phyloP scores from a whole-genome alignment of 1,284 basidiomycete genomes.

The Schizophyllum commune region DNA sequence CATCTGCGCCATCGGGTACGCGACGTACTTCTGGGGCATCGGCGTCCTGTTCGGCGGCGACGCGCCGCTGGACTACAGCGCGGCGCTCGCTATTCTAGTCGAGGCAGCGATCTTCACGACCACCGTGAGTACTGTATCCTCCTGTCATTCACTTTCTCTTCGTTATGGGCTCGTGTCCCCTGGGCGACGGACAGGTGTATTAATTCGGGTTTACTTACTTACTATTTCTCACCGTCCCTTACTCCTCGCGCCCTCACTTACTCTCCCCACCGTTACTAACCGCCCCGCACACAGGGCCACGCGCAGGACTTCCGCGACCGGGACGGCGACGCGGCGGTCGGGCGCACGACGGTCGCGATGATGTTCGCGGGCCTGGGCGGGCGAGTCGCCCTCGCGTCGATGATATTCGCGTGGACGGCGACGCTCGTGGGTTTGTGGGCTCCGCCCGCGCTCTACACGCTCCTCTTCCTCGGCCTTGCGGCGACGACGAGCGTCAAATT shows the following conservation, averaged over 20 bases:
- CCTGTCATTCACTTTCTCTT: too few relatives aligned
- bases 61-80: not conserved
- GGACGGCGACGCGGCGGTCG: constrained; percentile 20
- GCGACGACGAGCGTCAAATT: constrained; percentile 8
- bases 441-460: constrained; percentile 8
- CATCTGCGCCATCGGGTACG: constrained; percentile 24
- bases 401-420: not conserved
- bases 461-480: constrained; percentile 6
- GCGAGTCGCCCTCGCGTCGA: constrained; percentile 5
- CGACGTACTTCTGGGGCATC: constrained; percentile 25
- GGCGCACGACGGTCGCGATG: constrained; percentile 11
- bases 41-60: constrained; percentile 22
- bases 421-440: not conserved
- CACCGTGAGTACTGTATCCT: not conserved
- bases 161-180: not conserved
- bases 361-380: not conserved
- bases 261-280: not conserved
- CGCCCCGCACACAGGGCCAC: constrained; percentile 12
- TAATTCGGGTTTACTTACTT: too few relatives aligned
- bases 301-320: constrained; percentile 27
- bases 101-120: not conserved
- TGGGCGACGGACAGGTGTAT: too few relatives aligned
- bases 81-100: not conserved
- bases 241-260: too few relatives aligned
- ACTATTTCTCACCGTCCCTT: too few relatives aligned